A percentile compares a stretch with the other conserved stretches of the same genome.
Evolutionary conservation across 2,329 filamentous ascomycete species (phyloP).

Genomic region (Phyllosticta ampelicida): DNA sequence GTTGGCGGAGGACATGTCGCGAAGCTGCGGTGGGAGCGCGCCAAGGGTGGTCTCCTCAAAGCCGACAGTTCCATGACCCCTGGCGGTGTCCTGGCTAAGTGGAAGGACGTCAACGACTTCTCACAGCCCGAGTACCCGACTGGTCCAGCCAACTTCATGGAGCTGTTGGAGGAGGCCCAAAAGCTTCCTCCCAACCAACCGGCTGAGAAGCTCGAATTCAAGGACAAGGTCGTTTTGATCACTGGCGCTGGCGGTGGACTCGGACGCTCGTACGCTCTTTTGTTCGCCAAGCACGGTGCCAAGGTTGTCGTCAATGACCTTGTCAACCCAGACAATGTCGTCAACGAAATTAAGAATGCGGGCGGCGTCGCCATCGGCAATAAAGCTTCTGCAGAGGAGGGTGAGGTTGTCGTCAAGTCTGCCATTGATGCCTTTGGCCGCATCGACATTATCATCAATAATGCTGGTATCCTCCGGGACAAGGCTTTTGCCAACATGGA

Average conservation of each 20-base stretch:
- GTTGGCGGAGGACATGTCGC: conserved; percentile 85
- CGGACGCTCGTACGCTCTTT: conserved; percentile 79
- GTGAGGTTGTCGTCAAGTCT: conserved; percentile 79
- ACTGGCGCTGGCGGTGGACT: conserved; percentile 85
- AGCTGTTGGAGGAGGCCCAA: conserved; percentile 71
- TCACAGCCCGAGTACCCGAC: conserved; percentile 70
- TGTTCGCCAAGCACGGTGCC: conserved; percentile 75
- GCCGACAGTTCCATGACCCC: conserved; percentile 82
- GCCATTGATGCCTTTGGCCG: conserved; percentile 91
- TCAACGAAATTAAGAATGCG: conserved; percentile 80
- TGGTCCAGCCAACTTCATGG: conserved; percentile 80
- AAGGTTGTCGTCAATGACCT: conserved; percentile 92
- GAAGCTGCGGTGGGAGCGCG: conserved; percentile 91
- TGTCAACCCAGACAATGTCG: conserved; percentile 80
- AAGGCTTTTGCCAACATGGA: conserved; percentile 98
- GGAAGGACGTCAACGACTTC: conserved; percentile 81
- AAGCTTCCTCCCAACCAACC: conserved; percentile 62
- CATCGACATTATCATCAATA: conserved; percentile 93
- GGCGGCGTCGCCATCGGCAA: conserved; percentile 87
- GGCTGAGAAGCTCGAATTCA: conserved; percentile 68
- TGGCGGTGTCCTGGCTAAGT: conserved; percentile 77
- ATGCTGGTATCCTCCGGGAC: conserved; percentile 93
- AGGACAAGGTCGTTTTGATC: conserved; percentile 72
- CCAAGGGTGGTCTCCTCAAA: conserved; percentile 79
- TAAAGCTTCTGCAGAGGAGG: conserved; percentile 88